Base-by-base conservation (phyloP, 2,329 filamentous ascomycete genomes). In the Bipolaris zeicola region DNA sequence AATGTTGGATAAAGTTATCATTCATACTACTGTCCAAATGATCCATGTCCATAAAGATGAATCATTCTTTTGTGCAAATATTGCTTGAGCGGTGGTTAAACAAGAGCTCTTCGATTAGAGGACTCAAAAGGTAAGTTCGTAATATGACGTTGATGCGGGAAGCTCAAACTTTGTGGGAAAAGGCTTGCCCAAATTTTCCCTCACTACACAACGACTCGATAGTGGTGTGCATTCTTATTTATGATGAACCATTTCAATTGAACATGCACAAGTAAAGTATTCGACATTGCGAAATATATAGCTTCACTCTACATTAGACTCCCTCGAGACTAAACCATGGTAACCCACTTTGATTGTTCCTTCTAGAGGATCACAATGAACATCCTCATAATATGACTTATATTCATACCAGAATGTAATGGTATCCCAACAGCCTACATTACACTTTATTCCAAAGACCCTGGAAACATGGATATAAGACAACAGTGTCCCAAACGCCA, bases 401-500 rank as follows among this genome's bases (percentile, higher is more conserved):
- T 14, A 42, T 26, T 33, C 28, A 18, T 18, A 45, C 42, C 1
- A 45, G 10, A 33, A 33, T 10, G n/a, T 42, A 6, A 16, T n/a
- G 22, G 13, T n/a, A 6, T 26, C 14, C 39, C 7, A 42, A n/a
- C 3, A n/a, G n/a, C 22, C 20, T 22, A 22, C 14, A 41, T 6
- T 41, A 10, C 7, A 44, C 42, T 20, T 20, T 20, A 20, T 20
- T 7, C 5, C 14, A 14, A 28, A 31, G 33, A 45, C 42, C 39
- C 6, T 14, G 24, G 20, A 26, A 22, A 18, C 42, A 20, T 33
- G 20, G 42, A 7, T 31, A 31, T 45, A 33, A 34, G 16, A 45
- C 16, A 20, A 20, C 26, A 8, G 28, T 45, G 11, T 10, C 34
- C 55, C 48, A 50, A 63, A 68, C 65, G 64, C 65, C 65, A 50